These are phyloP conservation scores for Camelina neglecta DNA, from an alignment of 345 rosid genomes.

Conservation along the genomic window DNA sequence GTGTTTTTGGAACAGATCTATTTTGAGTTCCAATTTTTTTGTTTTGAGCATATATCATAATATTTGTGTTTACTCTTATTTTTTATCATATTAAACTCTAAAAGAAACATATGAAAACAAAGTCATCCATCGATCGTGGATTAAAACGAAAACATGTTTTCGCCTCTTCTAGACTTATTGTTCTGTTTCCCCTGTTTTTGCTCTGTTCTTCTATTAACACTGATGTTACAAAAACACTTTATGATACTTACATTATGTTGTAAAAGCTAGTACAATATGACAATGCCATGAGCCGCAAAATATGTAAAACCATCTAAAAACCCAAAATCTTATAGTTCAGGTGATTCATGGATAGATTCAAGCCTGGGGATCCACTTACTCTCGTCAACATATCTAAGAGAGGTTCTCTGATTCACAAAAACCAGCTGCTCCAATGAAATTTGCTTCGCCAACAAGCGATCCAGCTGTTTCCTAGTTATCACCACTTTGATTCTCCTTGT, in stretches of 20 bases:
- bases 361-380: constrained; percentile 56
- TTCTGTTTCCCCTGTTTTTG: constrained; percentile 37
- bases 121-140: background rate
- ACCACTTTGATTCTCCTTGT: constrained; percentile 41
- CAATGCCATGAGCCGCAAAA: background rate
- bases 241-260: constrained; percentile 10
- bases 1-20: background rate
- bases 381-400: constrained; percentile 9
- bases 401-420: constrained; percentile 23
- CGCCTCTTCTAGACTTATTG: background rate
- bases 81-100: background rate
- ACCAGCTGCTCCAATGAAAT: constrained; percentile 32
- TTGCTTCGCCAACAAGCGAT: constrained; percentile 36
- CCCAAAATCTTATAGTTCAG: constrained; percentile 31
- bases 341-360: constrained; percentile 55
- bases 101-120: background rate
- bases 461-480: constrained; percentile 43
- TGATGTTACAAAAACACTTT: constrained; percentile 2
- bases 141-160: background rate
- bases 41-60: no score
- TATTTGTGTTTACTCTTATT: background rate
- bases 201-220: background rate
- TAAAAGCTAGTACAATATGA: background rate
- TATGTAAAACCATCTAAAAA: background rate
- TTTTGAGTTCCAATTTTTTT: no score